These are phyloP conservation scores for Eucommia ulmoides DNA, from an alignment of 257 asterid species.

Conservation along the genomic window DNA sequence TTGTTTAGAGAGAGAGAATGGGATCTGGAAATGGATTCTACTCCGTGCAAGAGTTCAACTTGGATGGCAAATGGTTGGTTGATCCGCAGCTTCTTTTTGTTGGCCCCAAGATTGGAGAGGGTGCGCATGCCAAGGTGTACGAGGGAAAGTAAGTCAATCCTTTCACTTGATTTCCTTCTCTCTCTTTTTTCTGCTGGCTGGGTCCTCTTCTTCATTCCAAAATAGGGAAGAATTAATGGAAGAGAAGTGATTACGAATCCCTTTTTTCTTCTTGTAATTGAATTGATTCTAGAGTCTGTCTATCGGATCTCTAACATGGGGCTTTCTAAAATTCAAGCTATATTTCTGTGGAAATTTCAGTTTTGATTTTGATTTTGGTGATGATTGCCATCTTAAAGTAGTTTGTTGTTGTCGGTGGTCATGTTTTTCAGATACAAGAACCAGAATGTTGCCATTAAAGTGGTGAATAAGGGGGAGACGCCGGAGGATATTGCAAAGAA, in stretches of 20 bases:
- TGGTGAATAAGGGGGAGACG: slow-evolving; percentile 63
- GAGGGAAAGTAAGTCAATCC: slow-evolving; percentile 85
- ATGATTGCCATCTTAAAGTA: not conserved
- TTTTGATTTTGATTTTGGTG: not conserved
- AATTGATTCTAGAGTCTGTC: too few species aligned
- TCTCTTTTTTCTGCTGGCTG: slow-evolving; percentile 6
- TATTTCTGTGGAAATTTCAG: not conserved
- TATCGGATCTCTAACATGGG: too few species aligned
- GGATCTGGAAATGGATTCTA: slow-evolving; percentile 66
- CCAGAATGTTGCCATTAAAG: slow-evolving; percentile 82
- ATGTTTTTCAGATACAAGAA: slow-evolving; percentile 51
- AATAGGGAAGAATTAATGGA: too few species aligned
- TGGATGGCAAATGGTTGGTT: slow-evolving; percentile 71
- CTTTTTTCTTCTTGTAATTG: too few species aligned
- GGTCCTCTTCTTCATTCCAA: slow-evolving; percentile 16
- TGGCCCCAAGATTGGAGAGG: slow-evolving; percentile 96
- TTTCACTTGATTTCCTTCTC: too few species aligned
- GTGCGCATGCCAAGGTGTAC: slow-evolving; percentile 94
- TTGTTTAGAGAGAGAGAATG: slow-evolving; percentile 29
- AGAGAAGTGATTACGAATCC: too few species aligned
- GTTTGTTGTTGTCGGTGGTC: not conserved
- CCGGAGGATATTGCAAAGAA: slow-evolving; percentile 64
- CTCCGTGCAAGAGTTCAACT: slow-evolving; percentile 45
- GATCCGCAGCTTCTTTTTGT: slow-evolving; percentile 87
- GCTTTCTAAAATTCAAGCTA: not conserved